Evolutionary conservation across 805 yeast genomes (phyloP).

Genomic region (Zygoascus bituminiphila): DNA sequence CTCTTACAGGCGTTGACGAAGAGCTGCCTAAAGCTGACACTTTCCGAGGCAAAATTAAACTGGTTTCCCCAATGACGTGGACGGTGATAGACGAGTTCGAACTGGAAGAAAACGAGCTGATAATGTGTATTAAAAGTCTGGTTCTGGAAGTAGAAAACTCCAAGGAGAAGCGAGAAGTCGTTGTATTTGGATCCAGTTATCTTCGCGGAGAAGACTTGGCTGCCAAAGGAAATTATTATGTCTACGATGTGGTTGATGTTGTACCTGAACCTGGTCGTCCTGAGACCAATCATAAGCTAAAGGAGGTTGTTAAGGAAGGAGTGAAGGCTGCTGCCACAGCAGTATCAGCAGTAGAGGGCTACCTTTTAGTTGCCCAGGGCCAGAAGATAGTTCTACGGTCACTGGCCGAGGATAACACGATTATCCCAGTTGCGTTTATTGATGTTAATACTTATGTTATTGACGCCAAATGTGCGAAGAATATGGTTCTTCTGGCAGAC

Average conservation of each 20-base stretch:
- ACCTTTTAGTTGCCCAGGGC: slow-evolving; percentile 79
- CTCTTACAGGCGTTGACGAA: slow-evolving; percentile 47
- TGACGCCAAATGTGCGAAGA: slow-evolving; percentile 76
- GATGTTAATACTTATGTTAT: slow-evolving; percentile 76
- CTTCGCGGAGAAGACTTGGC: slow-evolving; percentile 73
- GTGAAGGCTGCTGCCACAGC: slow-evolving; percentile 79
- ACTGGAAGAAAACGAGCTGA: slow-evolving; percentile 60
- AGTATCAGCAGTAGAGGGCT: slow-evolving; percentile 71
- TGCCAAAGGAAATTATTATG: slow-evolving; percentile 66
- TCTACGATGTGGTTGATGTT: slow-evolving; percentile 69
- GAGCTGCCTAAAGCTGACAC: slow-evolving; percentile 46
- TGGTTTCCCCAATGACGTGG: slow-evolving; percentile 73
- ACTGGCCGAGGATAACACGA: slow-evolving; percentile 73
- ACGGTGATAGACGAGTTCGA: slow-evolving; percentile 61
- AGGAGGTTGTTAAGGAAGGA: slow-evolving; percentile 61
- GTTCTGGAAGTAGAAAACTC: slow-evolving; percentile 34
- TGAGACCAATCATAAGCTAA: slow-evolving; percentile 71
- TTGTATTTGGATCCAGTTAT: slow-evolving; percentile 73
- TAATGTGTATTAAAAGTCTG: slow-evolving; percentile 48
- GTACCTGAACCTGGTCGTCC: slow-evolving; percentile 87
- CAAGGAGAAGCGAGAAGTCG: slow-evolving; percentile 46
- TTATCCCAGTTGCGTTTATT: slow-evolving; percentile 87
- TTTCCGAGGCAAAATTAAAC: slow-evolving; percentile 51
- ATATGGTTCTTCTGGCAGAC: slow-evolving; percentile 76
- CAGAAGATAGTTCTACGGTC: slow-evolving; percentile 74